Percentiles rank a stretch among this genome's conserved stretches.
Evolutionary conservation across 306 rosid genomes (phyloP).

Genomic region (Biancaea sappan): DNA sequence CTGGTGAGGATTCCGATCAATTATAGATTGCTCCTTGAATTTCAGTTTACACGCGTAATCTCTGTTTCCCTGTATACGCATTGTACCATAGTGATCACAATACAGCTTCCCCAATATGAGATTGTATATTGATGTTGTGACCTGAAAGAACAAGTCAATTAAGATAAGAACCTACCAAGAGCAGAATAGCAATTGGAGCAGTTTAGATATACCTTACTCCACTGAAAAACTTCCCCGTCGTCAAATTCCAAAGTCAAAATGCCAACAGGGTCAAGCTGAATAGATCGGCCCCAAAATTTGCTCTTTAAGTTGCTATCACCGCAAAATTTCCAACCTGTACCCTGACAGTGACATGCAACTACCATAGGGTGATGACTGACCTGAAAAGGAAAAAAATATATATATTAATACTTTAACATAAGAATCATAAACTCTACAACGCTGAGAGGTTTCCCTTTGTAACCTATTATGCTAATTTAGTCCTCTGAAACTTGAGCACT

Average conservation of each 20-base stretch:
- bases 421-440: background rate
- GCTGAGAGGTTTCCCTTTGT: background rate
- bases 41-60: constrained; percentile 81
- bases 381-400: constrained; percentile 61
- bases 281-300: constrained; percentile 98
- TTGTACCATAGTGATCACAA: constrained; percentile 94
- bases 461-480: background rate
- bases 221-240: constrained; percentile 89
- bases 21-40: constrained; percentile 94
- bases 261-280: constrained; percentile 97
- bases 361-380: constrained; percentile 97
- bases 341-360: constrained; percentile 94
- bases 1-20: constrained; percentile 97
- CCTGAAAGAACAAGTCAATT: constrained; percentile 53
- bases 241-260: constrained; percentile 85
- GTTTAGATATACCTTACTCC: constrained; percentile 78
- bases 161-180: constrained; percentile 31
- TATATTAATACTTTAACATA: constrained; percentile 19
- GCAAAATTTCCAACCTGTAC: constrained; percentile 94
- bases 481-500: constrained; percentile 13
- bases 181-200: constrained; percentile 19
- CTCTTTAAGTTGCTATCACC: constrained; percentile 96
- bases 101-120: constrained; percentile 93
- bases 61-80: constrained; percentile 78
- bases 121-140: constrained; percentile 93